A percentile compares a stretch with the other conserved stretches of the same genome.
Evolutionary conservation across 2,329 filamentous ascomycete genomes (phyloP).

Genomic region (Diaporthe citri): DNA sequence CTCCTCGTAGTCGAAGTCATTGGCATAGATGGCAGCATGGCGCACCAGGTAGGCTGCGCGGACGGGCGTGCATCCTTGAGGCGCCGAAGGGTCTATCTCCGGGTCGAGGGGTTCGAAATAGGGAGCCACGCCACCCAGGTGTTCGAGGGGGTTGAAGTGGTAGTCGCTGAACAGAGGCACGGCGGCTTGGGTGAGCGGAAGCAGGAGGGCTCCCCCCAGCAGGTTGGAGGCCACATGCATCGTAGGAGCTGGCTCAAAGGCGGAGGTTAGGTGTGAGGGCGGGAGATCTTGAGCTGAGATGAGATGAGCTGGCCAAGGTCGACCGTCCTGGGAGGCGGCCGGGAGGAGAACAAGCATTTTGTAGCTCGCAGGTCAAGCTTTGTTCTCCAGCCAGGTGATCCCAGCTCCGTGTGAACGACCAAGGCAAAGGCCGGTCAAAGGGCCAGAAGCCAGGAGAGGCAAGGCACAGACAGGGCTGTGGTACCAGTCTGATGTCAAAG

Average conservation of each 20-base stretch:
- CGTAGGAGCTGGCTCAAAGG: neutral
- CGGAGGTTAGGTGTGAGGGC: neutral
- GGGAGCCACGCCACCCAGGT: conserved; percentile 67
- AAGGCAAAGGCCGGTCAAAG: neutral
- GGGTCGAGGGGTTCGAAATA: conserved; percentile 69
- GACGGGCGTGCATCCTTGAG: conserved; percentile 63
- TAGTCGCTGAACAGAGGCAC: conserved; percentile 58
- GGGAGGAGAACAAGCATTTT: conserved; percentile 17
- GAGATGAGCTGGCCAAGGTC: conserved; percentile 4
- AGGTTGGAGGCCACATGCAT: conserved; percentile 25
- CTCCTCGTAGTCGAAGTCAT: conserved; percentile 69
- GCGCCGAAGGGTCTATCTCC: conserved; percentile 56
- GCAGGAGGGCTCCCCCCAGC: conserved; percentile 15
- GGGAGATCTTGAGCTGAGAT: neutral
- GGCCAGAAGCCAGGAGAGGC: neutral
- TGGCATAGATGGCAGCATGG: conserved; percentile 72
- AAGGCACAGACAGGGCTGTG: conserved; percentile 11
- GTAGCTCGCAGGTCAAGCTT: conserved; percentile 22
- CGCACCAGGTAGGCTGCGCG: conserved; percentile 68
- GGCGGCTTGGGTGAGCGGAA: conserved; percentile 23
- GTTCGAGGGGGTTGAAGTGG: conserved; percentile 65
- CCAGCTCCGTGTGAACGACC: neutral
- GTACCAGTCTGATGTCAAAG: conserved; percentile 22
- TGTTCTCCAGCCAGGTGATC: neutral
- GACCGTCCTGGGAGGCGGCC: no score